Evolutionary conservation across 148 eudicot genomes (phyloP), one percentile per base, ranked within the genome.

Genomic region (Hydrangea macrophylla): DNA sequence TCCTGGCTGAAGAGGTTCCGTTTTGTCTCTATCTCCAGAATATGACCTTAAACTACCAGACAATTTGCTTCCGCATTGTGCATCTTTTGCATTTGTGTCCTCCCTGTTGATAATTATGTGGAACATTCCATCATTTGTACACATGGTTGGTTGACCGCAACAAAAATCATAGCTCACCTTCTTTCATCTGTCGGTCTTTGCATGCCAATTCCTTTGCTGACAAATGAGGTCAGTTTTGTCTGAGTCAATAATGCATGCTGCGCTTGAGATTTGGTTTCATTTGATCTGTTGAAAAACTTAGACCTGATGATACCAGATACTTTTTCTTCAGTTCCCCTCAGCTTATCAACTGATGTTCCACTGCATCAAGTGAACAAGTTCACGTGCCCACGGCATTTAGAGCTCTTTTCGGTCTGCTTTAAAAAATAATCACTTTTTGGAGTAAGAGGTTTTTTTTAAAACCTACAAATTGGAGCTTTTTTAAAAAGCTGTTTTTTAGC

Each of bases 291-390:
- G 58, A 79, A 80, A 73, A 39, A 68, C 64, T 70, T 85, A 33
- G 83, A 81, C 75, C 68, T 56, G 35, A 56, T 64, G 25, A 59
- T 56, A 57, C 48, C 62, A 56, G 72, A 67, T 53, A 55, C 76
- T 67, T 68, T 77, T 76, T 72, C 58, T 64, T 67, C 69, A 44
- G 44, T 62, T 65, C 65, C 27, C 24, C 25, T 55, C 69, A 69
- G 45, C 45, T 75, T 73, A 64, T 55, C 78, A 70, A 39, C 68
- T 55, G 69, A 71, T 58, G 74, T 58, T 64, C 71, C 77, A 67
- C 91, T 89, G 87, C 70, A 81, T 71, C 67, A 71, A 28, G 60
- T 54, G 55, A 70, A 69, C 24, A 58, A 50, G 45, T 31, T 27
- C 54, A 60, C 24, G 53, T 33, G 45, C 24, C n/a, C 30, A 64